Conservation (phyloP, 495 filamentous ascomycete genomes). For the Poronia punctata region DNA sequence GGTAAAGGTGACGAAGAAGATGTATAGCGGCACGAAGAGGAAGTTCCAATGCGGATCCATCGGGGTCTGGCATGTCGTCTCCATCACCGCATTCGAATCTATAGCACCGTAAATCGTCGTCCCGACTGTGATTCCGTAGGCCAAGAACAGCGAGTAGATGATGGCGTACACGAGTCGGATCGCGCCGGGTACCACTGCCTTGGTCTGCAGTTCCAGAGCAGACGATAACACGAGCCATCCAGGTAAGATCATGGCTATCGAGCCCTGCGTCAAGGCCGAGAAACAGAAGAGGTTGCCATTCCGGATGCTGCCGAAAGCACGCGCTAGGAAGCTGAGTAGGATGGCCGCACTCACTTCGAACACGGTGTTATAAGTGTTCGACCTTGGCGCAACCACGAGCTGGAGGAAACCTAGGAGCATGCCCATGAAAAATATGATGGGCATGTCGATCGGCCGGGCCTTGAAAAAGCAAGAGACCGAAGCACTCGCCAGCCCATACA, state of each 20-base stretch:
- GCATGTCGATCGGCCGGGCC: conserved; percentile 79
- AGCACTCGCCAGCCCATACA: conserved; percentile 75
- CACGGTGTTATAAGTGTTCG: conserved; percentile 74
- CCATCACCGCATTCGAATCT: conserved; percentile 61
- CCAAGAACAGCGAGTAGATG: conserved; percentile 86
- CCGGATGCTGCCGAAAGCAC: conserved; percentile 74
- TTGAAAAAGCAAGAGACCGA: conserved; percentile 74
- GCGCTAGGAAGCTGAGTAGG: conserved; percentile 73
- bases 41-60: conserved; percentile 54
- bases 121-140: conserved; percentile 88
- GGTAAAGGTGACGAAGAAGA: conserved; percentile 68
- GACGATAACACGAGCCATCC: conserved; percentile 62
- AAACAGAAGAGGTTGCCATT: conserved; percentile 74
- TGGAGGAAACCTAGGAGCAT: conserved; percentile 73
- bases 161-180: conserved; percentile 91
- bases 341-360: conserved; percentile 83
- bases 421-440: conserved; percentile 74
- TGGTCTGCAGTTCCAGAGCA: conserved; percentile 76
- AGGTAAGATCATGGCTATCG: conserved; percentile 83
- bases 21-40: conserved; percentile 70
- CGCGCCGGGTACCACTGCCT: conserved; percentile 76
- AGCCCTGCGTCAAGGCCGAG: conserved; percentile 77
- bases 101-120: conserved; percentile 78
- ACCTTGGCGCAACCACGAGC: conserved; percentile 65
- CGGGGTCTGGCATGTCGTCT: conserved; percentile 59